Base-by-base conservation (phyloP, 257 asterid genomes). In the Ilex aquifolium region DNA sequence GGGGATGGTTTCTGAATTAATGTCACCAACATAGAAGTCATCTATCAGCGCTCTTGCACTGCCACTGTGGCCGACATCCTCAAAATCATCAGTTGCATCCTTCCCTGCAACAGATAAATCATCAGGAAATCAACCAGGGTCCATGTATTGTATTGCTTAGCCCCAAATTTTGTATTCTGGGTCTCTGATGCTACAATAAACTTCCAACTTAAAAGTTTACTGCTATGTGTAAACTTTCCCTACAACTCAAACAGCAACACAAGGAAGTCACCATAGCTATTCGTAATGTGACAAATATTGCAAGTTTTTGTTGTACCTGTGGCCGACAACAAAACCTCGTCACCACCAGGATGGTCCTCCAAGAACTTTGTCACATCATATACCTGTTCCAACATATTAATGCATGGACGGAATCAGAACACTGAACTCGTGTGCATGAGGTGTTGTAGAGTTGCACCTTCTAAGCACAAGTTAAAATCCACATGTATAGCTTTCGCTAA, bases 321-420 rank as follows among this genome's bases (percentile, higher is more conserved):
- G 66, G 95, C 82, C 61, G 91, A 80, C 77, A 86, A 54, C 82
- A 90, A 67, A 59, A 90, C 96, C 62, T 88, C 97, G 46, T 90
- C 97, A 13, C 97, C 97, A 46, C 97, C 97, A 0, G 97, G 97
- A 77, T 90, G 97, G 72, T 90, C 96, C 44, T 88, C 95, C 86
- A 90, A 64, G 83, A 85, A 90, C 61, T 79, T 88, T 2, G 96
- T 85, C 72, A 90, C 96, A 69, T 90, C 86, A 46, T 82, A 90
- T 59, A 88, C 96, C 97, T 90, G 80, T 68, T 59, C 31, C 44
- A 40, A 17, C 56, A 58, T 11, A 44, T 31, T 39, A 36, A 36
- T 8, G 42, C 42, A 8, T 36, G 42, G 42, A 36, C 8, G 42
- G 42, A 36, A 36, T 36, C 8, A 36, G 8, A 36, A 36, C 27